Base-by-base conservation (phyloP, 306 rosid genomes). In the Senna siamea region DNA sequence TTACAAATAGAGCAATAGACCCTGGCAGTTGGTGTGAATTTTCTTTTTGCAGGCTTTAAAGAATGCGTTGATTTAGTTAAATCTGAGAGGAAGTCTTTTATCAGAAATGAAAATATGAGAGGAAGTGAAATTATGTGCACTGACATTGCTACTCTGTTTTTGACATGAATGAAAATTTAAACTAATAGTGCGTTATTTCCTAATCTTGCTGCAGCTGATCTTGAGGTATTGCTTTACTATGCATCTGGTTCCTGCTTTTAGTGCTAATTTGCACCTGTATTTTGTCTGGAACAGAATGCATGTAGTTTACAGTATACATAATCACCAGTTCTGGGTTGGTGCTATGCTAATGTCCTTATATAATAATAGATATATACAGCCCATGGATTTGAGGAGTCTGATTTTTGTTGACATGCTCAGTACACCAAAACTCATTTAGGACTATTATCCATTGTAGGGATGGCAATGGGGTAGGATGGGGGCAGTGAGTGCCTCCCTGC, bases 201-300 rank as follows among this genome's bases (percentile, higher is more conserved):
- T 55, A 22, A 54, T 70, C 38, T 70, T 23, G 55, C 23, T 18
- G 30, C 44, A 4, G 30, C 30, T 26, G 68, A 44, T 58, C 34
- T 7, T 11, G 22, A 28, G 34, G 8, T 19, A 12, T 44, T 72
- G 9, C 56, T 72, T 71, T 43, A 28, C 18, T 57, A 7, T 53
- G 20, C 44, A 57, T 43, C 57, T 26, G 7, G 20, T 72, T 44
- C 18, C 56, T 17, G 30, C 44, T 43, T 22, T 22, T 41, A 9
- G 53, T 71, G 54, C 28, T 71, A n/a, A 46, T 34, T 34, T 69
- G 48, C 28, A 34, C 50, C 40, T 37, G 40, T 5, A 37, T 37
- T 37, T 37, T 37, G 7, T 37, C 40, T 37, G 3, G 40, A 37
- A 37, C 40, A 37, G 40, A 37, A 69, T 35, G 28, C 22, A 11